Evolutionary conservation across 768 basidiomycete genomes (phyloP), one percentile per base, ranked within the genome.

Genomic region (Amanita rimosa): DNA sequence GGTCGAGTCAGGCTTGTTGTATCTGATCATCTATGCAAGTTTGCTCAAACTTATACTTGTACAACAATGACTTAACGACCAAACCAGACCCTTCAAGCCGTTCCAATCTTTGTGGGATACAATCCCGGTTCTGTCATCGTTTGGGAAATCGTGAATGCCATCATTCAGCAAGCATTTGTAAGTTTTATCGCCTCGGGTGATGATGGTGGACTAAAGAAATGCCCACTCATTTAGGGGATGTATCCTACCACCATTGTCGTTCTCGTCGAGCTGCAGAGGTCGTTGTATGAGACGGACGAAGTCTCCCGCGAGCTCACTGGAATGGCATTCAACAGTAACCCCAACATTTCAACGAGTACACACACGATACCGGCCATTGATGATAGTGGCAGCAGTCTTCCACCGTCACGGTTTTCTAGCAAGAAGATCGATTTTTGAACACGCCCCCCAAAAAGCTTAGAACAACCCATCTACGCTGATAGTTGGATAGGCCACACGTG

Each of bases 161-260:
- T 64, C 38, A 59, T 62, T 43, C 62, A 64, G 44, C 59, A 60
- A 48, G 58, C 58, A 8, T 57, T 60, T 46, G 58, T 60, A 46
- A 29, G 56, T 55, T 31, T n/a, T 13, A 31, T 10, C n/a, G 22
- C 46, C 2, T 14, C 11, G 4, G 21, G 5, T 46, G 17, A 16
- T n/a, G 6, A 37, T 29, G 26, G 8, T 37, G n/a, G 10, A 7
- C 24, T 6, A 6, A 33, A 37, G 5, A 22, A 36, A 8, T 10
- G 13, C 3, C 29, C 11, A 10, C 6, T 10, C 10, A 24, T 1
- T 0, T 38, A 47, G 46, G 46, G 46, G 16, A 47, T 47, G 46
- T 47, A 47, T 24, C 46, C 46, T 27, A 47, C 46, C 6, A 36
- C 35, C 1, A 34, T 47, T 14, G 46, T 47, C 6, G 46, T 47